Base-by-base conservation (phyloP, 305 asterid genomes). In the Solanum hybrid region DNA sequence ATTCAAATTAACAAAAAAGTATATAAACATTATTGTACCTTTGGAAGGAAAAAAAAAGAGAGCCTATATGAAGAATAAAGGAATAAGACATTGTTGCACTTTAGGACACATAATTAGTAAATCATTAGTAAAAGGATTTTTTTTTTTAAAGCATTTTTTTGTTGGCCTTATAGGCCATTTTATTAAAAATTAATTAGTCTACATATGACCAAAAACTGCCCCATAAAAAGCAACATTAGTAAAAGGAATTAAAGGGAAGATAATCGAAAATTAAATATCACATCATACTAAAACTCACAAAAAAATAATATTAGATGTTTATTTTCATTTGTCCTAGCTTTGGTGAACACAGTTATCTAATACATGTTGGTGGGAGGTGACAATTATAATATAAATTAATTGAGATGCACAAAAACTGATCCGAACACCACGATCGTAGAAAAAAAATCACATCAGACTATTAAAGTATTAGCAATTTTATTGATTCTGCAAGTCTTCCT, bases 361-460 rank as follows among this genome's bases (percentile, higher is more conserved):
- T 46, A 46, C 7, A 13, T 13, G 3, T 14, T 46, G 22, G 3
- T 46, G 61, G 1, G 0, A 46, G 7, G 3, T 46, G 8, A 46
- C 3, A 40, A 1, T 40, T 40, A 40, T 12, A 13, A 3, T 5
- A 40, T 40, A 40, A 40, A 46, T 46, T 46, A 13, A 46, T 46
- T 2, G 3, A 46, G 3, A 46, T 40, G 3, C 18, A 1, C 14
- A 46, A 46, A 46, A 46, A 5, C 0, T 14, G 7, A 14, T 2
- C 2, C 61, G 4, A 0, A 5, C 61, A 46, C 8, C 0, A 5
- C 3, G 1, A 46, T 46, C 7, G 0, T 40, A 40, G 5, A 5
- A 14, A 14, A 5, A 14, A 13, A 36, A 14, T 46, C 61, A 46
- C 61, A 46, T 46, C 81, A 75, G 2, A 75, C 37, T 75, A 29